Percentiles rank a stretch among this genome's conserved stretches.
Evolutionary conservation across 257 asterid species (phyloP).

Genomic region (Lavandula angustifolia): DNA sequence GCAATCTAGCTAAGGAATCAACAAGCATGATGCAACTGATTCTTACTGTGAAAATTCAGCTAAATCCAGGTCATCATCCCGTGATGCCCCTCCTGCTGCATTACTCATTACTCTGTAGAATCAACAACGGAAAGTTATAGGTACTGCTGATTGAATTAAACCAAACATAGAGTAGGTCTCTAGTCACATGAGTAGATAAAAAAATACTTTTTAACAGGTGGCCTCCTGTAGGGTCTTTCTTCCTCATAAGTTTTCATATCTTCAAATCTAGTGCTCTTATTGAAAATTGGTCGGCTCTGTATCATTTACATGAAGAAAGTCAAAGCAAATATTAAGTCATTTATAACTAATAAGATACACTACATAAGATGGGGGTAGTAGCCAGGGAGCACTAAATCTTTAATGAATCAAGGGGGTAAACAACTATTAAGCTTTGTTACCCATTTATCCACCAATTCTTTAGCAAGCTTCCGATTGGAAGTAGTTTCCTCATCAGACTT

Average conservation of each 20-base stretch:
- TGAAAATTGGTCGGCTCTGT: conserved; percentile 95
- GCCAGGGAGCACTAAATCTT: not conserved
- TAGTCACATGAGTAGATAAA: not conserved
- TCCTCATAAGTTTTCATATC: conserved; percentile 87
- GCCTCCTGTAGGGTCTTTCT: conserved; percentile 72
- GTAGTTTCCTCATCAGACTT: conserved; percentile 97
- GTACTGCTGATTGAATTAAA: conserved; percentile 7
- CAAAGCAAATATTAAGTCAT: conserved; percentile 5
- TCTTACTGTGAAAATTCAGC: conserved; percentile 53
- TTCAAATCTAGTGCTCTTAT: conserved; percentile 94
- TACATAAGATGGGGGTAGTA: too few species aligned
- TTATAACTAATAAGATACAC: conserved; percentile 9
- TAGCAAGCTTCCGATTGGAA: conserved; percentile 82
- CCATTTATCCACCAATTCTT: conserved; percentile 98
- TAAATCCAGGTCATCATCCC: conserved; percentile 84
- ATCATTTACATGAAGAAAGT: conserved; percentile 33
- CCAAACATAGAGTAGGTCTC: conserved; percentile 14
- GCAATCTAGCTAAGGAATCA: not conserved
- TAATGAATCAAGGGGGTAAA: conserved; percentile 3
- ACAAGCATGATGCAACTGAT: conserved; percentile 9
- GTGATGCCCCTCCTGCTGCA: conserved; percentile 67
- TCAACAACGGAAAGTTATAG: conserved; percentile 28
- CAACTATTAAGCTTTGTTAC: conserved; percentile 39
- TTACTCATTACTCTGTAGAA: conserved; percentile 57
- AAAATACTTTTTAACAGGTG: conserved; percentile 57